Base-by-base conservation (phyloP, 73 alveolate species). In the Stentor roeselii region DNA sequence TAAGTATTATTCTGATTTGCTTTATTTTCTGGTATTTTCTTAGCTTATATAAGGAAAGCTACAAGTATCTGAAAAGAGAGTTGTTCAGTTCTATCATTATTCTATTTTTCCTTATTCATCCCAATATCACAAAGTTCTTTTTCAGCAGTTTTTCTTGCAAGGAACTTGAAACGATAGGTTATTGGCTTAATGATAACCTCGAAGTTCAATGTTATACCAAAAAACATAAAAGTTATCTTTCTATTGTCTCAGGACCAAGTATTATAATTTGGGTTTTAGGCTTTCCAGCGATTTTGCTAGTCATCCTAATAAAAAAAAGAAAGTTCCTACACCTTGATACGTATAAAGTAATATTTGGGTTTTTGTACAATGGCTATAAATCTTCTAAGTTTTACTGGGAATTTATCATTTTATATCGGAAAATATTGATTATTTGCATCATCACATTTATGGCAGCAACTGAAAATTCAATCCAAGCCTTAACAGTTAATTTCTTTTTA, bases 231-330 rank as follows among this genome's bases (percentile, higher is more conserved):
- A 59, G 32, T 1, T 85, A 78, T 42, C 41, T 80, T 36, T n/a
- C 80, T 0, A 76, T 35, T 3, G 75, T 85, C 15, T 86, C 87
- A 27, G 14, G 85, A 42, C 94, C 94, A n/a, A 3, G 83, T 3
- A 15, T 86, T 6, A 50, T 86, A n/a, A 80, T 86, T 6, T 89
- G 94, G 91, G 74, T 58, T 40, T 15, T 86, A 2, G 94, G 91
- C 3, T 36, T 89, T 3, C 94, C 94, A 14, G 42, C 83, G 27
- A 60, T 59, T 41, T 83, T 87, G 2, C 75, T 67, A 67, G n/a
- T 15, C 11, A 14, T 31, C 0, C 11, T 67, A 67, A 21, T 15
- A 14, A 67, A 0, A 31, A 15, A 67, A 27, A 67, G 42, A 67
- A 31, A 67, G 0, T 30, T 27, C 1, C 31, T 32, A 30, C 11